A percentile compares a stretch with the other conserved stretches of the same genome.
Conservation (phyloP, 805 yeast species). For the Suhomyces sp. region DNA sequence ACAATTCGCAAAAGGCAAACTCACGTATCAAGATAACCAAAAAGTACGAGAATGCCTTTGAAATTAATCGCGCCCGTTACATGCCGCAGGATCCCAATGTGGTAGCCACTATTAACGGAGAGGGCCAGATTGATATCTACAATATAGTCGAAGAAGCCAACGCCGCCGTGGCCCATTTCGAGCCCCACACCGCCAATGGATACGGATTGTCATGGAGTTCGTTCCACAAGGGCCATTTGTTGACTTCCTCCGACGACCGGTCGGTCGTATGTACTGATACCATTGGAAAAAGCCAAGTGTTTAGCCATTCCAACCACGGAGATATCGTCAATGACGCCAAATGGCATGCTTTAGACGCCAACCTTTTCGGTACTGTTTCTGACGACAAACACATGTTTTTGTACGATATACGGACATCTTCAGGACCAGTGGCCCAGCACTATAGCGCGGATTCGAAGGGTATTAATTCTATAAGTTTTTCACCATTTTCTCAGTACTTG, state of each 20-base stretch:
- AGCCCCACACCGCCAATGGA: conserved; percentile 65
- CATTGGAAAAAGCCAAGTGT: conserved; percentile 8
- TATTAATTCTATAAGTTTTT: conserved; percentile 65
- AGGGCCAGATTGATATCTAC: conserved; percentile 59
- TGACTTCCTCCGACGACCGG: conserved; percentile 66
- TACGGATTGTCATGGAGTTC: conserved; percentile 73
- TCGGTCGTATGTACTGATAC: conserved; percentile 61
- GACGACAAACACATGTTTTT: conserved; percentile 60
- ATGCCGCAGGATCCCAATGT: conserved; percentile 58
- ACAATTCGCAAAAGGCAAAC: conserved; percentile 30
- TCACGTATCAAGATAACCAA: conserved; percentile 60
- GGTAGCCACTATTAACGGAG: conserved; percentile 67
- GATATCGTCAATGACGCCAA: conserved; percentile 74
- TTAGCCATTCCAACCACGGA: conserved; percentile 32
- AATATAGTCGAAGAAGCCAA: conserved; percentile 29
- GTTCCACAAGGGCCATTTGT: conserved; percentile 43
- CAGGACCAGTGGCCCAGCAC: conserved; percentile 23
- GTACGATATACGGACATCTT: conserved; percentile 49
- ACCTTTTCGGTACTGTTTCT: conserved; percentile 66
- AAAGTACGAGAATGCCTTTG: conserved; percentile 60
- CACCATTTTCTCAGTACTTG: conserved; percentile 56
- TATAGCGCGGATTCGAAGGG: conserved; percentile 31
- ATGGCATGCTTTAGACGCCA: conserved; percentile 57
- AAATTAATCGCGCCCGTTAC: conserved; percentile 69
- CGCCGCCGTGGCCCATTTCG: conserved; percentile 29